Base-by-base conservation (phyloP, 163 green algal species). In the Chloroidium sp. region DNA sequence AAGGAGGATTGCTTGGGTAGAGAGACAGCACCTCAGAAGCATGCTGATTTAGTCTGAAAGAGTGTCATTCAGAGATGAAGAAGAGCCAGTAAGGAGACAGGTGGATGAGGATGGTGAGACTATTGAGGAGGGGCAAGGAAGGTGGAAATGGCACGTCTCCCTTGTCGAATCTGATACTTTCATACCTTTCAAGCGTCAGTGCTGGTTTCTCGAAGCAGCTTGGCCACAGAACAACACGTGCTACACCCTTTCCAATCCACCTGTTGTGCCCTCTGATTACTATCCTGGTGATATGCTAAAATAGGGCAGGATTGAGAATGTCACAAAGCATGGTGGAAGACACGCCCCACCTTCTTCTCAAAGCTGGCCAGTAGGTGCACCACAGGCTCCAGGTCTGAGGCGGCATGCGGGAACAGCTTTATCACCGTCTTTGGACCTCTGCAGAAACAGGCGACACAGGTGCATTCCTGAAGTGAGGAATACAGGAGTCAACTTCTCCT, bases 361-460 rank as follows among this genome's bases (percentile, higher is more conserved):
- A 77, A 14, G 14, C 8, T 60, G 4, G 61, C 0, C 13, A 80
- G 75, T 75, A 83, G 62, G 1, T 62, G 61, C 62, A 80, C 0
- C 62, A 94, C 92, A 0, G 88, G 91, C 82, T 98, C 95, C 68
- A 99, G 84, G 80, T 95, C 89, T 67, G 86, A 78, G n/a, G 93
- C 91, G 10, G 94, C 89, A 77, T 96, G 92, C 2, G 96, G 95
- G 72, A 98, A 97, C 83, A 99, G 98, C 14, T 91, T 90, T 0
- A 93, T 84, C 2, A 98, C 92, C 0, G 89, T 93, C 85, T 98
- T 98, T 81, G 92, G 89, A n/a, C 96, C 96, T 84, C 79, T 97
- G 90, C 84, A 94, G 6, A 1, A n/a, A 10, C 58, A 79, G 75
- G 6, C 67, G 10, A 72, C 6, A 72, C 67, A 72, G 10, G 67